A percentile compares a stretch with the other conserved stretches of the same genome.
phyloP scores from a whole-genome alignment of 345 rosid genomes.

The Eucalyptus melliodora region DNA sequence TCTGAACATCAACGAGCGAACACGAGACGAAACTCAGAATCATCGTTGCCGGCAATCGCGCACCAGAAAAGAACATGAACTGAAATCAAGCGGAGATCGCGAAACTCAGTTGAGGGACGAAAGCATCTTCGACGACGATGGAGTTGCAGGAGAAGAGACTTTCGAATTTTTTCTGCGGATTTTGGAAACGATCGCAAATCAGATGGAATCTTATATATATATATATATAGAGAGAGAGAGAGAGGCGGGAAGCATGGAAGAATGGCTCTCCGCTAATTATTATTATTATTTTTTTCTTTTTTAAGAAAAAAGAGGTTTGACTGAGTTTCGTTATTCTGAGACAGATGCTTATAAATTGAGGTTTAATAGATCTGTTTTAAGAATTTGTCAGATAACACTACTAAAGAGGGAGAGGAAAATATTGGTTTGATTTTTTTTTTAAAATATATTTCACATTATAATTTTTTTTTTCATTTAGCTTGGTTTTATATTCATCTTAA shows the following conservation, averaged over 20 bases:
- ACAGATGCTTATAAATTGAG: background rate
- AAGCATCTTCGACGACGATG: background rate
- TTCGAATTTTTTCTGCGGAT: too few relatives aligned
- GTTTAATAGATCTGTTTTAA: background rate
- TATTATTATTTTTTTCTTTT: accelerated
- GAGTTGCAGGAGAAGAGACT: background rate
- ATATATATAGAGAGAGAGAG: background rate
- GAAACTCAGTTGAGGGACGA: background rate
- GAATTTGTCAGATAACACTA: too few relatives aligned
- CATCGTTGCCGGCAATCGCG: background rate
- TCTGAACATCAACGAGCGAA: background rate
- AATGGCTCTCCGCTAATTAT: background rate
- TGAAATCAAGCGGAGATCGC: conserved; percentile 3
- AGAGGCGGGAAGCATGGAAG: background rate
- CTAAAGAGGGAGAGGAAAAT: background rate
- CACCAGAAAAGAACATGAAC: background rate
- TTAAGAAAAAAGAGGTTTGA: too few relatives aligned
- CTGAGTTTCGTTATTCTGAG: too few relatives aligned
- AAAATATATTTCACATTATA: too few relatives aligned
- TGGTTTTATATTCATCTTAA: background rate
- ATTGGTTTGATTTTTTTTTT: too few relatives aligned
- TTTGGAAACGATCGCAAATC: background rate
- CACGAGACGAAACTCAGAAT: background rate
- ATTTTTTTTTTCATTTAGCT: too few relatives aligned
- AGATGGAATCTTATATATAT: background rate